These are phyloP conservation scores for Phytophthora pinifolia DNA, from an alignment of 352 stramenopile species.

Conservation along the genomic window DNA sequence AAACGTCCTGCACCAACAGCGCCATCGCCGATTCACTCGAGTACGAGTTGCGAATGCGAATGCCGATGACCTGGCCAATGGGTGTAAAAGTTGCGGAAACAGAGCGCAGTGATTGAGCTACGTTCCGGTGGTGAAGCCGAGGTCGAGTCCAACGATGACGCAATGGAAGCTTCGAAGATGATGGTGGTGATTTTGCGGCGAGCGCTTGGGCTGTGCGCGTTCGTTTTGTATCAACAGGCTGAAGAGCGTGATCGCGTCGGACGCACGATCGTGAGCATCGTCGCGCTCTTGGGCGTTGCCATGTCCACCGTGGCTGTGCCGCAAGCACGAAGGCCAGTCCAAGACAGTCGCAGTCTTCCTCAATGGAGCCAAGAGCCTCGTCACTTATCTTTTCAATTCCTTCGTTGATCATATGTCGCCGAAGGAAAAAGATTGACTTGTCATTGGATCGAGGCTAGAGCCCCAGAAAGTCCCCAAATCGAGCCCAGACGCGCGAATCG, in stretches of 20 bases:
- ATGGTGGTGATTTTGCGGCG: slow-evolving; percentile 43
- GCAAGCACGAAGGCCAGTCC: slow-evolving; percentile 46
- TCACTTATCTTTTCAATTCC: slow-evolving; percentile 47
- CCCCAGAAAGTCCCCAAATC: slow-evolving; percentile 30
- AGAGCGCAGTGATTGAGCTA: slow-evolving; percentile 62
- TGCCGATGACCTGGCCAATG: slow-evolving; percentile 55
- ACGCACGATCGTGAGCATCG: not conserved
- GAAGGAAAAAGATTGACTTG: slow-evolving; percentile 46
- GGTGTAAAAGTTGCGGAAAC: slow-evolving; percentile 83
- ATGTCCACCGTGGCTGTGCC: slow-evolving; percentile 23
- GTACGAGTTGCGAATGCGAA: slow-evolving; percentile 57
- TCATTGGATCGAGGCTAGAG: too few relatives aligned
- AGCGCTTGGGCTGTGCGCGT: not conserved
- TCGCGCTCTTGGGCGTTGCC: not conserved
- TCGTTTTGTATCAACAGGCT: slow-evolving; percentile 1
- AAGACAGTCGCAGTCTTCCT: slow-evolving; percentile 44
- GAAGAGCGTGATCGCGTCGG: slow-evolving; percentile 1
- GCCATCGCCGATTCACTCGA: slow-evolving; percentile 39
- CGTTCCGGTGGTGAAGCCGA: slow-evolving; percentile 46
- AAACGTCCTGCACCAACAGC: slow-evolving; percentile 60
- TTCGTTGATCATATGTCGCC: slow-evolving; percentile 66
- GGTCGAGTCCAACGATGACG: slow-evolving; percentile 65
- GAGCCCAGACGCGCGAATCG: too few relatives aligned
- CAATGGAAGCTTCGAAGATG: slow-evolving; percentile 73
- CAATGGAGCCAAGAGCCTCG: slow-evolving; percentile 40